Conservation (phyloP, 768 basidiomycete genomes). For the Kockovaella imperatae region DNA sequence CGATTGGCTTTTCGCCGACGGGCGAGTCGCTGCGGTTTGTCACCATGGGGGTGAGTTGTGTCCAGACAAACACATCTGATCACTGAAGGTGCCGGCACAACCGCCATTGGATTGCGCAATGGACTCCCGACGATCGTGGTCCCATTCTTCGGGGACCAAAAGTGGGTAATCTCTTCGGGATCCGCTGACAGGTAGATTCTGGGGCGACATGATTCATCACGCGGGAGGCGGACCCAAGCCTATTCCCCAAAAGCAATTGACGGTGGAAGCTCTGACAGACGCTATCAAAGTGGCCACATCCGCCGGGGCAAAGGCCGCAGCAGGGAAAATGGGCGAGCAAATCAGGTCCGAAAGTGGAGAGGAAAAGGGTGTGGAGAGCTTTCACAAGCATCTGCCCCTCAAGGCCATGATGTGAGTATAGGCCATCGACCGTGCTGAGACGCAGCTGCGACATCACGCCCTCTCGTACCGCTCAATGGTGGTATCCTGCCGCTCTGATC, state of each 20-base stretch:
- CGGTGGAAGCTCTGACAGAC: constrained; percentile 50
- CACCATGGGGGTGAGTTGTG: constrained; percentile 51
- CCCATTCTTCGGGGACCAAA: constrained; percentile 62
- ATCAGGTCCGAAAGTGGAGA: constrained; percentile 49
- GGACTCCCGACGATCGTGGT: constrained; percentile 58
- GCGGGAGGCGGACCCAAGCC: constrained; percentile 59
- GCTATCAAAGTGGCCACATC: constrained; percentile 53
- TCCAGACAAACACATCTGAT: background rate
- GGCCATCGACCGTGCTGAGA: background rate
- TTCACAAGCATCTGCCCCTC: constrained; percentile 57
- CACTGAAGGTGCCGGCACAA: constrained; percentile 54
- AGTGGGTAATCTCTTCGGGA: constrained; percentile 13
- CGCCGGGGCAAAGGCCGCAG: constrained; percentile 51
- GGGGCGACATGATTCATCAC: constrained; percentile 58
- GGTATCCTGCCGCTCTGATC: constrained; percentile 50
- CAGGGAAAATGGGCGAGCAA: constrained; percentile 50
- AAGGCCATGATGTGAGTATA: constrained; percentile 52
- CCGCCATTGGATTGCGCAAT: constrained; percentile 56
- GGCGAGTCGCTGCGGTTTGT: constrained; percentile 54
- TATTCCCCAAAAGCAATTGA: constrained; percentile 54
- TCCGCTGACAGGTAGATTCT: constrained; percentile 18
- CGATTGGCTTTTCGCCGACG: constrained; percentile 59
- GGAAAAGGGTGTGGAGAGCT: constrained; percentile 49
- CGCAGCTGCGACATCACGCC: constrained; percentile 54
- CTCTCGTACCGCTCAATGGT: constrained; percentile 54